Percentiles rank a stretch among this genome's conserved stretches.
phyloP scores from a whole-genome alignment of 352 stramenopile species.

The Phytopythium oedochilum region DNA sequence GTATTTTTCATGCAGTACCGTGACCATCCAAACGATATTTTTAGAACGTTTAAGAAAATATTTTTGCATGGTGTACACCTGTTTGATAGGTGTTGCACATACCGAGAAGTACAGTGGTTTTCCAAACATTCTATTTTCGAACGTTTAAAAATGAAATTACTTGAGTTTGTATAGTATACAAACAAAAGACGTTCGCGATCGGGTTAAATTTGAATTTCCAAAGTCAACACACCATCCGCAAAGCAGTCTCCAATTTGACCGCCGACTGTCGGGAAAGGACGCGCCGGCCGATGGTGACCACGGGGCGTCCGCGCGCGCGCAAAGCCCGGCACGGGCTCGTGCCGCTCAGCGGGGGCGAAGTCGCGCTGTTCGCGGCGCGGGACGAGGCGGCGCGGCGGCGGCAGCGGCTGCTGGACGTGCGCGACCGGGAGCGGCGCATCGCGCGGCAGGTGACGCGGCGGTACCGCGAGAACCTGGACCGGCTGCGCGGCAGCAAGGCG shows the following conservation, averaged over 20 bases:
- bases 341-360: constrained; percentile 58
- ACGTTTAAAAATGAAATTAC: too few relatives aligned
- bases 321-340: constrained; percentile 30
- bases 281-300: constrained; percentile 8
- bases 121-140: too few relatives aligned
- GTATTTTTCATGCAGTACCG: too few relatives aligned
- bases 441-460: constrained; percentile 66
- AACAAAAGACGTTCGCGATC: too few relatives aligned
- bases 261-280: background rate
- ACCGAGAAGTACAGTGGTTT: too few relatives aligned
- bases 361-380: constrained; percentile 47
- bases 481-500: constrained; percentile 36
- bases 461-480: constrained; percentile 60
- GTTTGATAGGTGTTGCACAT: too few relatives aligned
- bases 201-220: too few relatives aligned
- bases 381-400: constrained; percentile 50
- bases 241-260: too few relatives aligned
- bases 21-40: too few relatives aligned
- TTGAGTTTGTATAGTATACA: too few relatives aligned
- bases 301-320: constrained; percentile 6
- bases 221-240: background rate
- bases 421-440: constrained; percentile 49
- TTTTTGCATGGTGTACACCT: too few relatives aligned
- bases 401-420: constrained; percentile 48
- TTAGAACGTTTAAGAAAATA: too few relatives aligned